A percentile compares a stretch with the other conserved stretches of the same genome.
phyloP scores from a whole-genome alignment of 176 grass and related monocot species.

The Rhynchospora tenuis region DNA sequence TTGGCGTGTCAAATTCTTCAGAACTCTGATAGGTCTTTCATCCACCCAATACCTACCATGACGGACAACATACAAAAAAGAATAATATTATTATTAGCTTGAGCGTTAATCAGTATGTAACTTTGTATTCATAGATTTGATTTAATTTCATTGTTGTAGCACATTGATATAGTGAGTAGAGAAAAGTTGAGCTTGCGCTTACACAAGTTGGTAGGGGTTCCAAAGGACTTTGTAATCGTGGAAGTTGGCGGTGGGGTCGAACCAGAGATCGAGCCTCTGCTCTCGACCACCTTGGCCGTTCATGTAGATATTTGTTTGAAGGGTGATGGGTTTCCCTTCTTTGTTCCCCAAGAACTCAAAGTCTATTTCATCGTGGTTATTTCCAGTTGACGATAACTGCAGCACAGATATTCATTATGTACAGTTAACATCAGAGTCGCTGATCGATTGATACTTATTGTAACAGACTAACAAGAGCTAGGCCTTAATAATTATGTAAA shows the following conservation, averaged over 20 bases:
- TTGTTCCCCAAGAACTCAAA: conserved; percentile 70
- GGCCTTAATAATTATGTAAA: too few relatives aligned
- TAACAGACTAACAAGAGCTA: too few relatives aligned
- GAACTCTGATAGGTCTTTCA: conserved; percentile 46
- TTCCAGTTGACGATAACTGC: conserved; percentile 21
- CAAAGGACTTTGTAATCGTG: conserved; percentile 75
- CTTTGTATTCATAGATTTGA: not conserved
- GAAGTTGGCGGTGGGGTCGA: conserved; percentile 66
- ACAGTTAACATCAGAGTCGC: too few relatives aligned
- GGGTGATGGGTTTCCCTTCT: conserved; percentile 39
- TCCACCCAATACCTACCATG: conserved; percentile 49
- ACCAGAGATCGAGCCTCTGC: conserved; percentile 54
- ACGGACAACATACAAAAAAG: not conserved
- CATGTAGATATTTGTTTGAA: conserved; percentile 72
- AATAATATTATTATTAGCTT: not conserved
- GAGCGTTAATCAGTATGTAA: not conserved
- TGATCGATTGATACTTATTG: too few relatives aligned
- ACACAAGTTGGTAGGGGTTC: conserved; percentile 78
- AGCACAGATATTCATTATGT: too few relatives aligned
- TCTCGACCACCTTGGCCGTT: conserved; percentile 41
- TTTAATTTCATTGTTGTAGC: not conserved
- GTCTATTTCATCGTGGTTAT: conserved; percentile 48
- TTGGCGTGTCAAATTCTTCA: conserved; percentile 37
- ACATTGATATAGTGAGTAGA: not conserved
- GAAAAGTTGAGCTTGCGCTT: not conserved